phyloP scores from a whole-genome alignment of 805 yeast genomes.

The Huiozyma sinensis region DNA sequence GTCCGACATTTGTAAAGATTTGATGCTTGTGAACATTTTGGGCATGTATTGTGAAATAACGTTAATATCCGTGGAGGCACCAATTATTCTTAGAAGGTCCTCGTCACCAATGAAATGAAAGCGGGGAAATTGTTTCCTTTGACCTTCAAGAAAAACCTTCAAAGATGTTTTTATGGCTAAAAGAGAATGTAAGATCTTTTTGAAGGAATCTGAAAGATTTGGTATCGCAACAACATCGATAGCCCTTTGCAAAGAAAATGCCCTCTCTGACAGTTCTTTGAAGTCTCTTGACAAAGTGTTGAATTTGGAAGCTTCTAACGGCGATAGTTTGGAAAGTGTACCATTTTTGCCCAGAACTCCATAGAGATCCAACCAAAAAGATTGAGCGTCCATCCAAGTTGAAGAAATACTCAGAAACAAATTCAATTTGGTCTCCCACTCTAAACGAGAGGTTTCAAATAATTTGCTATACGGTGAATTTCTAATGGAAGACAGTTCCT shows the following conservation, averaged over 20 bases:
- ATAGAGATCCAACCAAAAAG: conserved; percentile 78
- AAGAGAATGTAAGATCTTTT: conserved; percentile 45
- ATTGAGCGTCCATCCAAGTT: conserved; percentile 73
- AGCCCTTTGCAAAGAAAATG: conserved; percentile 38
- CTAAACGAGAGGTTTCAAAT: conserved; percentile 48
- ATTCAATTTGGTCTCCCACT: conserved; percentile 48
- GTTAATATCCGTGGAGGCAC: conserved; percentile 41
- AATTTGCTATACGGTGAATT: conserved; percentile 49
- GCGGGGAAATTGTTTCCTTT: conserved; percentile 67
- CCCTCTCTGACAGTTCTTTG: conserved; percentile 37
- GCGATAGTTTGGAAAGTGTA: conserved; percentile 53
- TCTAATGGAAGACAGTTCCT: conserved; percentile 56
- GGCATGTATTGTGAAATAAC: conserved; percentile 47
- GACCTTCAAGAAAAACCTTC: conserved; percentile 68
- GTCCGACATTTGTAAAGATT: conserved; percentile 30
- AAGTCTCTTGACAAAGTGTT: conserved; percentile 53
- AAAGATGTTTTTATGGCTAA: conserved; percentile 51
- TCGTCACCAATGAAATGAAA: conserved; percentile 87
- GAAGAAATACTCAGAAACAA: conserved; percentile 43
- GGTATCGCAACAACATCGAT: conserved; percentile 45
- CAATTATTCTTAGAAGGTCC: conserved; percentile 73
- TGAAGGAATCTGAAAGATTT: conserved; percentile 38
- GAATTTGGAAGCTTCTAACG: conserved; percentile 60
- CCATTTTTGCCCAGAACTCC: conserved; percentile 59
- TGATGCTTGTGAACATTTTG: conserved; percentile 64